phyloP scores from a whole-genome alignment of 129 eudicot species.

The sunflower (Helianthus annuus) region DNA sequence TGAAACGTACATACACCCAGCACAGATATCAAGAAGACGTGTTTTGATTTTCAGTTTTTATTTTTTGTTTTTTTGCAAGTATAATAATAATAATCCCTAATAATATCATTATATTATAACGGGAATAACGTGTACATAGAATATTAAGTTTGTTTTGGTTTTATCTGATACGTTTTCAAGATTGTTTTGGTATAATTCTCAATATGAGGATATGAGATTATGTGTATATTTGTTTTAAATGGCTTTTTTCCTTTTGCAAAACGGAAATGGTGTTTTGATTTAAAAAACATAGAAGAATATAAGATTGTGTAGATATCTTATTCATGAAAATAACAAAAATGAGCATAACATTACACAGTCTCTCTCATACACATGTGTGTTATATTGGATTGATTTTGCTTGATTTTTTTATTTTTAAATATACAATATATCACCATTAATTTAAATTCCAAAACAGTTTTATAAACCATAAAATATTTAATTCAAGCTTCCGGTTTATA shows the following conservation, averaged over 20 bases:
- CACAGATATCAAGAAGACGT: slow-evolving; percentile 35
- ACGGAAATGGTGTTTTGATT: not conserved
- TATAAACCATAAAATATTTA: not conserved
- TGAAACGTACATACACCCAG: slow-evolving; percentile 37
- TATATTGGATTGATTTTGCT: not conserved
- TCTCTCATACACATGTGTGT: not conserved
- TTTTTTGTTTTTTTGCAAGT: not conserved
- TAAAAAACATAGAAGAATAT: not conserved
- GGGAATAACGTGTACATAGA: not conserved
- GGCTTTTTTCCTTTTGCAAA: not conserved
- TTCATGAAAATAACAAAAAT: slow-evolving; percentile 11
- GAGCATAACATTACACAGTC: not conserved
- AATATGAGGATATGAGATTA: not conserved
- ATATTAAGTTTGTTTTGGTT: not conserved
- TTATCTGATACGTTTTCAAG: not conserved
- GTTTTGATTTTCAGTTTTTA: slow-evolving; percentile 4
- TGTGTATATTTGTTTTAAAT: not conserved
- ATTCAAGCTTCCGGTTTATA: not conserved
- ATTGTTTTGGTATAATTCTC: not conserved
- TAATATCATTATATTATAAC: too few species aligned
- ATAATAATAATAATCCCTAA: not conserved
- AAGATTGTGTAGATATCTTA: not conserved
- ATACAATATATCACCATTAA: not conserved
- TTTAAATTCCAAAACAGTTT: slow-evolving; percentile 12
- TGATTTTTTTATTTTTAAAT: not conserved